Percentiles rank a stretch among this genome's conserved stretches.
These are phyloP conservation scores for Aureobasidium sp. DNA, from an alignment of 2,329 filamentous ascomycete genomes.

Conservation along the genomic window DNA sequence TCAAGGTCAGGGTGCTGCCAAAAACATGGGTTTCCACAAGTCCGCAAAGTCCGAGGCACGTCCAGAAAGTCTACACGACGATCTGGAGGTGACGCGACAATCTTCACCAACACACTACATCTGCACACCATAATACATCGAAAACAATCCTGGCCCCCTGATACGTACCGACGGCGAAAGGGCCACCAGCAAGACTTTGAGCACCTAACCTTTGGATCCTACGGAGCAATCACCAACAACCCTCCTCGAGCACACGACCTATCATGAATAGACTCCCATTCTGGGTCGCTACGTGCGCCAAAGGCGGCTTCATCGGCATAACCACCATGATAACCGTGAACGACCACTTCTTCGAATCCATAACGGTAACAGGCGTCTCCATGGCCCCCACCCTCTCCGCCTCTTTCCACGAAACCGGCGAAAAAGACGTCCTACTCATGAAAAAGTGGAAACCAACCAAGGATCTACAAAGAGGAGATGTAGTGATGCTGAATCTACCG, in stretches of 20 bases:
- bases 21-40: neutral
- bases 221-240: neutral
- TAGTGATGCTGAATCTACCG: slow-evolving; percentile 45
- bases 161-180: neutral
- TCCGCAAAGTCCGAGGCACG: slow-evolving; percentile 2
- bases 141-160: too few species aligned
- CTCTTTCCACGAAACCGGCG: slow-evolving; percentile 30
- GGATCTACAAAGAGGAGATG: slow-evolving; percentile 33
- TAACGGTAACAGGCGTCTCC: slow-evolving; percentile 31
- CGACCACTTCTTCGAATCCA: slow-evolving; percentile 31
- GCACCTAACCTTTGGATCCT: too few species aligned
- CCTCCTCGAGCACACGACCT: neutral
- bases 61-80: neutral
- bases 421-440: slow-evolving; percentile 31
- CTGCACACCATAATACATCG: neutral
- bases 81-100: neutral
- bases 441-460: slow-evolving; percentile 20
- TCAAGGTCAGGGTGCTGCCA: neutral
- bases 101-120: neutral
- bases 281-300: neutral
- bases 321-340: slow-evolving; percentile 26
- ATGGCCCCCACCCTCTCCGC: slow-evolving; percentile 41
- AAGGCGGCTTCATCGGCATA: slow-evolving; percentile 4
- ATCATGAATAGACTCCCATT: neutral
- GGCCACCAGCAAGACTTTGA: neutral